Evolutionary conservation across 345 rosid species (phyloP).

Genomic region (Nephelium lappaceum): DNA sequence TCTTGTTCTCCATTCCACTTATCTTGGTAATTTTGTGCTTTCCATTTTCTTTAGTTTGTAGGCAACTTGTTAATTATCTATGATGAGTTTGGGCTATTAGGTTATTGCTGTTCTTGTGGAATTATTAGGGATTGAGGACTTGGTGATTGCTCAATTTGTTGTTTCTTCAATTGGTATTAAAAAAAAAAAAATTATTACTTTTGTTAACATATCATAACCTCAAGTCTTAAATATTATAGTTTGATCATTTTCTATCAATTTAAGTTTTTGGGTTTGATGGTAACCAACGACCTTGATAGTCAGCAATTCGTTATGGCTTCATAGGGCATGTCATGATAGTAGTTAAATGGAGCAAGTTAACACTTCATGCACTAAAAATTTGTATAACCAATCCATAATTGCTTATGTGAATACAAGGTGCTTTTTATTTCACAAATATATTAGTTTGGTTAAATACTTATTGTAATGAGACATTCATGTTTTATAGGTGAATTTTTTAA

Average conservation of each 20-base stretch:
- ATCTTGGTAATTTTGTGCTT: background rate
- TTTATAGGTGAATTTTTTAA: background rate
- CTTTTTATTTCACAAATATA: background rate
- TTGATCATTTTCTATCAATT: too few relatives aligned
- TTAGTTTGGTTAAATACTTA: too few relatives aligned
- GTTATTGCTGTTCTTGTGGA: background rate
- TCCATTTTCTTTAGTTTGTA: background rate
- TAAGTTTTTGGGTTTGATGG: too few relatives aligned
- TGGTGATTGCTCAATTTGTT: background rate
- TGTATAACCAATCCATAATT: background rate
- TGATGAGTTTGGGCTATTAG: too few relatives aligned
- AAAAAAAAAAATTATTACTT: too few relatives aligned
- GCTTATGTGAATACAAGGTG: background rate
- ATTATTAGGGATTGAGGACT: background rate
- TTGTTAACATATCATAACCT: too few relatives aligned
- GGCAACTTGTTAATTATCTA: too few relatives aligned
- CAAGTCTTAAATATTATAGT: too few relatives aligned
- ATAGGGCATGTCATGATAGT: background rate
- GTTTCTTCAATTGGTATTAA: background rate
- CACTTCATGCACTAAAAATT: too few relatives aligned
- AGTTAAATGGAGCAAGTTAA: background rate
- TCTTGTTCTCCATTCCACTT: too few relatives aligned
- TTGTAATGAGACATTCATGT: background rate
- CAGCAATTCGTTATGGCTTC: background rate
- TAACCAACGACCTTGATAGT: too few relatives aligned